Base-by-base conservation (phyloP, 208 protist species). In the Crithidia bombi region DNA sequence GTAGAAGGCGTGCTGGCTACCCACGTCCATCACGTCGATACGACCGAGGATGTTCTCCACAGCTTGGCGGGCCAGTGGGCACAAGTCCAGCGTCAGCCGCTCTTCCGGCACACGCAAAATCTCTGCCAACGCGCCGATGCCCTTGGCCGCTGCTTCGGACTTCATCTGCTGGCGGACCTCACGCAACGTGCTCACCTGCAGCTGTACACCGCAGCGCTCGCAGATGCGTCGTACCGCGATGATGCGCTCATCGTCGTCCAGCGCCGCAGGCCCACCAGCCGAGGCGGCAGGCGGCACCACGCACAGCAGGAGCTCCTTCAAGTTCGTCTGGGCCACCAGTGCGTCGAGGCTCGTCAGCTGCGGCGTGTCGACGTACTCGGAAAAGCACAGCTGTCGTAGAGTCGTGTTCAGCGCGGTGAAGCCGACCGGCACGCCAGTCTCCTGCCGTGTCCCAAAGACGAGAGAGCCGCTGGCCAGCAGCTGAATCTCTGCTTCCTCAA, bases 31-130 rank as follows among this genome's bases (percentile, higher is more conserved):
- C n/a, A 78, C 63, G 59, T 96, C 88, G 44, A 96, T 65, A 50
- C 75, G 52, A 21, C 70, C 30, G 6, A 96, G 44, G n/a, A 94
- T 65, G 49, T 84, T 75, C 67, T 92, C 80, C 73, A 94, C 47
- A 6, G 89, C 91, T 17, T 82, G 79, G 3, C 78, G 58, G 5
- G 89, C 91, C 26, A 88, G 54, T 30, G 73, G 74, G 63, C 62
- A 87, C 14, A 65, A 49, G 14, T 64, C 66, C 35, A 96, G 75
- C 11, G 64, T 36, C 39, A 90, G 71, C 5, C 73, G 69, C 59
- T 92, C 86, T 72, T 96, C 87, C 11, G 92, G 92, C 47, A 96
- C 86, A n/a, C 89, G 92, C 46, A 94, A 86, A 46, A 96, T 75
- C 21, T 85, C 81, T n/a, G 76, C 56, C 44, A 94, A 65, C 9